Base-by-base conservation (phyloP, 352 stramenopile species). In the Phytopythium montanum region DNA sequence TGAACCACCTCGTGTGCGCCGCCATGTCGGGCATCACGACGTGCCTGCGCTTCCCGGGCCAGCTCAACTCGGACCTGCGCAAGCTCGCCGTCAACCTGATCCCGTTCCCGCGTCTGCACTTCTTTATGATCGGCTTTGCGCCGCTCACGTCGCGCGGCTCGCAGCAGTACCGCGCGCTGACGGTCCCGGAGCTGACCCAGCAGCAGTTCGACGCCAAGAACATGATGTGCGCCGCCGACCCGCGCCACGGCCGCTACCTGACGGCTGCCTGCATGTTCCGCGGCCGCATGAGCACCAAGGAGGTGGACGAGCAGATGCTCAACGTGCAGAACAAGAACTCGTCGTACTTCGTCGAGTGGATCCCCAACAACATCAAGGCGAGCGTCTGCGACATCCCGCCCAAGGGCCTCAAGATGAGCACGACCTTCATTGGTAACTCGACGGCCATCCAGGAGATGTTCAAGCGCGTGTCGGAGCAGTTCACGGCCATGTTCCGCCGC, bases 311-410 rank as follows among this genome's bases (percentile, higher is more conserved):
- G 73, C 94, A 99, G 82, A 99, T 99, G 97, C 80, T 99, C 56
- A 98, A 99, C 79, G 97, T 99, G 65, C 93, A 99, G 64, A 99
- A 98, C 94, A 99, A 99, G 91, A 99, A 99, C 86, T 98, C 94
- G 29, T 98, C 92, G 57, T 99, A 99, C 92, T 99, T 99, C 79
- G 97, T 99, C 31, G 97, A 99, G 76, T 99, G 97, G 97, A 99
- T 99, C 76, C 97, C 97, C 59, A 99, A 99, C 90, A 99, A 99
- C 86, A 97, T 99, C 76, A 99, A 99, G 92, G 96, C 97, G 59
- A 99, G 96, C 52, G 98, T 99, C 60, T 99, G 97, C 80, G 97
- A 99, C 72, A 98, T 99, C 70, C 97, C 97, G 38, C 97, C 97
- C 42, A 98, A 96, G 80, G 97, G 97, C 58, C 79, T 99, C 33